These are phyloP conservation scores for Stephanodiscus triporus DNA, from an alignment of 108 stramenopile species.

Conservation along the genomic window DNA sequence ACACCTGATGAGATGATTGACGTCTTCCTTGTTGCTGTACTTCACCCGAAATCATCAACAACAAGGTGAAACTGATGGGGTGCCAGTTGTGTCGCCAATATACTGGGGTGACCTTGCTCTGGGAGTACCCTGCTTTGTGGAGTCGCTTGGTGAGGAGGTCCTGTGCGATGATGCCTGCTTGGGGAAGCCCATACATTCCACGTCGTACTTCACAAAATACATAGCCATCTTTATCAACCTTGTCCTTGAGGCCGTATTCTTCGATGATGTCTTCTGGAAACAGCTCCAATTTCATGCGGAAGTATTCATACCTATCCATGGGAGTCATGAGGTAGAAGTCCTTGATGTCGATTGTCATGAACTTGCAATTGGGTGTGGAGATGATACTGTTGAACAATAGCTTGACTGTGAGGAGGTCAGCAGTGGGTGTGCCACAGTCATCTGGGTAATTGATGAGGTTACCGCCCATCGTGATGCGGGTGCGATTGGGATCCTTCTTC, in stretches of 20 bases:
- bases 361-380: too few species aligned
- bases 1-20: background rate
- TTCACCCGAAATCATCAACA: slow-evolving; percentile 22
- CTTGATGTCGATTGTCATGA: too few species aligned
- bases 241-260: slow-evolving; percentile 29
- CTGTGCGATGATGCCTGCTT: slow-evolving; percentile 45
- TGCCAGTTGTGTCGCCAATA: slow-evolving; percentile 24
- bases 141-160: slow-evolving; percentile 36
- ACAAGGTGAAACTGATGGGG: slow-evolving; percentile 2
- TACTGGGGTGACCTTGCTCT: slow-evolving; percentile 4
- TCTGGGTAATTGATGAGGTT: too few species aligned
- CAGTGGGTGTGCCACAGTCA: too few species aligned
- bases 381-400: too few species aligned
- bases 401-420: too few species aligned
- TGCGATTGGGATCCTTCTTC: too few species aligned
- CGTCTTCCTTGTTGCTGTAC: slow-evolving; percentile 3
- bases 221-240: slow-evolving; percentile 9
- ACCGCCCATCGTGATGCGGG: too few species aligned
- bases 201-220: slow-evolving; percentile 19
- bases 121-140: slow-evolving; percentile 12
- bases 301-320: too few species aligned
- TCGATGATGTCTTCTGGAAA: slow-evolving; percentile 44
- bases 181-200: slow-evolving; percentile 53
- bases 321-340: too few species aligned
- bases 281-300: background rate